These are phyloP conservation scores for Backusella sp. DNA, from an alignment of 192 early-diverging fungal genomes.

Conservation along the genomic window DNA sequence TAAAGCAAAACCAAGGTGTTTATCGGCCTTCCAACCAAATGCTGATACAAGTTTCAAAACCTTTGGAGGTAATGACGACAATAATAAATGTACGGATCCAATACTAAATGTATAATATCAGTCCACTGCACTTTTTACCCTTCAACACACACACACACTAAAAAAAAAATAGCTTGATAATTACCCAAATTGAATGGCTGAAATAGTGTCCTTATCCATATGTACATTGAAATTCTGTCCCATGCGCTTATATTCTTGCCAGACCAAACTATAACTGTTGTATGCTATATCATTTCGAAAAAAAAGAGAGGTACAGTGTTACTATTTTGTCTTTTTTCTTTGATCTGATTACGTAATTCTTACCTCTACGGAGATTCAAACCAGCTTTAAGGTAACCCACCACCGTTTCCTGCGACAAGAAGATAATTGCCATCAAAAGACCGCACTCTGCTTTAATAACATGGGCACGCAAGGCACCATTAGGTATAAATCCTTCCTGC, in stretches of 20 bases:
- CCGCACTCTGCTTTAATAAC: constrained; percentile 52
- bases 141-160: background rate
- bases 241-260: constrained; percentile 43
- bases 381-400: constrained; percentile 53
- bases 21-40: constrained; percentile 55
- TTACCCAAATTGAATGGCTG: constrained; percentile 42
- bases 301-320: background rate
- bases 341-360: constrained; percentile 37
- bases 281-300: constrained; percentile 22
- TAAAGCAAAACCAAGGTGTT: constrained; percentile 54
- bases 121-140: background rate
- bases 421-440: constrained; percentile 47
- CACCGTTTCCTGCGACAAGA: constrained; percentile 47
- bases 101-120: constrained; percentile 24
- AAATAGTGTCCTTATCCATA: constrained; percentile 37
- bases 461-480: constrained; percentile 50
- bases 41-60: constrained; percentile 44
- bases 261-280: constrained; percentile 36
- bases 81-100: constrained; percentile 34
- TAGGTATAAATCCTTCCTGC: constrained; percentile 40
- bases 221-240: constrained; percentile 30
- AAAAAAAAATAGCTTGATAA: background rate
- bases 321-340: background rate
- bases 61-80: constrained; percentile 32
- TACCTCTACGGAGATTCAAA: constrained; percentile 55